Percentiles rank a stretch among this genome's conserved stretches.
Evolutionary conservation across 2,329 filamentous ascomycete species (phyloP).

Genomic region (Aureobasidium subglaciale): DNA sequence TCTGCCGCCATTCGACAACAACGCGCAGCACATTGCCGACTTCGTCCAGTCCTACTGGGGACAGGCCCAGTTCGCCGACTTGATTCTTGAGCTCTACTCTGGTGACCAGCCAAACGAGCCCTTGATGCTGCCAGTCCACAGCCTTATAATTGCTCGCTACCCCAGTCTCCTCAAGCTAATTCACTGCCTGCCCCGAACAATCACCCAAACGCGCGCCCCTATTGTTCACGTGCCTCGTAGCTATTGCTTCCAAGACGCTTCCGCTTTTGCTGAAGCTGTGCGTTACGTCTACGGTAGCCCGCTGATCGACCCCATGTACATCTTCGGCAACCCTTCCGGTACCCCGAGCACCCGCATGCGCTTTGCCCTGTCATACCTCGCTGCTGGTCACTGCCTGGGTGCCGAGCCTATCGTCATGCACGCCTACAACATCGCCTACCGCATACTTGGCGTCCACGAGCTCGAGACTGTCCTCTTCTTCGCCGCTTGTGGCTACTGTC

Average conservation of each 20-base stretch:
- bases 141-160: constrained; percentile 15
- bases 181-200: not conserved
- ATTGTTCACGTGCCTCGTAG: constrained; percentile 3
- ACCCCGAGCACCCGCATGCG: not conserved
- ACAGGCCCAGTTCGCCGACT: constrained; percentile 17
- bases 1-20: constrained; percentile 15
- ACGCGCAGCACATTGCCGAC: constrained; percentile 10
- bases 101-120: not conserved
- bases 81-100: constrained; percentile 15
- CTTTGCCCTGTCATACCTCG: constrained; percentile 52
- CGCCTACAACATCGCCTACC: constrained; percentile 51
- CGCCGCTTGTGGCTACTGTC: constrained; percentile 22
- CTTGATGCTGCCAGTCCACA: constrained; percentile 15
- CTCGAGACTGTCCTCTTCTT: constrained; percentile 54
- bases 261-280: constrained; percentile 15
- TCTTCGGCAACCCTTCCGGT: not conserved
- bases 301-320: constrained; percentile 8
- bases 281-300: constrained; percentile 15
- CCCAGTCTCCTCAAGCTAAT: constrained; percentile 13
- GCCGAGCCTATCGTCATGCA: constrained; percentile 31
- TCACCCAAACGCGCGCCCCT: not conserved
- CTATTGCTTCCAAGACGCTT: constrained; percentile 11
- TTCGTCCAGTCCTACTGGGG: constrained; percentile 15
- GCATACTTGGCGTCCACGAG: constrained; percentile 53
- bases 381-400: constrained; percentile 50